phyloP scores from a whole-genome alignment of 2,329 filamentous ascomycete genomes.

The Penicillium vulpinum region DNA sequence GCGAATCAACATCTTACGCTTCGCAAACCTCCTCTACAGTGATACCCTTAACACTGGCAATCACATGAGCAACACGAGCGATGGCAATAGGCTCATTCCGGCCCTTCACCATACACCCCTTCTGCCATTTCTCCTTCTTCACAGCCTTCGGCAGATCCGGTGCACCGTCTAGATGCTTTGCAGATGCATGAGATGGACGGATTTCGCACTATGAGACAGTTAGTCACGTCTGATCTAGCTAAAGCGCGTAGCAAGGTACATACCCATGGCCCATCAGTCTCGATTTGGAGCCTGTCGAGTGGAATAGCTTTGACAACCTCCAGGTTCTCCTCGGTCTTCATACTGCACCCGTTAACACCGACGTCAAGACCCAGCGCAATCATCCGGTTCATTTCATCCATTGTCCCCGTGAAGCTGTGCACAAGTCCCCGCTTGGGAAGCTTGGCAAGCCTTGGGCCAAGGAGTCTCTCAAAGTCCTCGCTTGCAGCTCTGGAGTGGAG shows the following conservation, averaged over 20 bases:
- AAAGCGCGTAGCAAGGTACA: slow-evolving; percentile 9
- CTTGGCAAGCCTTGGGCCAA: slow-evolving; percentile 63
- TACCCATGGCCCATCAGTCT: slow-evolving; percentile 92
- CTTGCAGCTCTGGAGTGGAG: slow-evolving; percentile 88
- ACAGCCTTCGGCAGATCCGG: slow-evolving; percentile 75
- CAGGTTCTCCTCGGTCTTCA: slow-evolving; percentile 92
- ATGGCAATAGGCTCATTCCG: slow-evolving; percentile 92
- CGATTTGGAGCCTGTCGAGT: slow-evolving; percentile 80
- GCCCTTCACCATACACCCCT: slow-evolving; percentile 88
- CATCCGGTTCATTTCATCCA: slow-evolving; percentile 78
- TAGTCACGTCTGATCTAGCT: neutral
- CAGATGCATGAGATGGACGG: slow-evolving; percentile 80
- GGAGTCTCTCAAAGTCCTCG: slow-evolving; percentile 73
- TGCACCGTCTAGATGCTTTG: slow-evolving; percentile 68
- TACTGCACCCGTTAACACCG: slow-evolving; percentile 93
- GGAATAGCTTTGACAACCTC: slow-evolving; percentile 78
- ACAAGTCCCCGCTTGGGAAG: slow-evolving; percentile 79
- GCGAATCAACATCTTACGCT: slow-evolving; percentile 52
- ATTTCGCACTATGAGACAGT: slow-evolving; percentile 71
- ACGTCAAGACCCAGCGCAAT: slow-evolving; percentile 81
- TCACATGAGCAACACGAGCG: slow-evolving; percentile 79
- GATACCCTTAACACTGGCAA: slow-evolving; percentile 82
- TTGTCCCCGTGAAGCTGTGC: slow-evolving; percentile 89
- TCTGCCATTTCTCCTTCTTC: slow-evolving; percentile 94
- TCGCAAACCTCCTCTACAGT: slow-evolving; percentile 80